These are phyloP conservation scores for Marchantia polymorpha DNA, from an alignment of 225 moss, liverwort and hornwort species.

Conservation along the genomic window DNA sequence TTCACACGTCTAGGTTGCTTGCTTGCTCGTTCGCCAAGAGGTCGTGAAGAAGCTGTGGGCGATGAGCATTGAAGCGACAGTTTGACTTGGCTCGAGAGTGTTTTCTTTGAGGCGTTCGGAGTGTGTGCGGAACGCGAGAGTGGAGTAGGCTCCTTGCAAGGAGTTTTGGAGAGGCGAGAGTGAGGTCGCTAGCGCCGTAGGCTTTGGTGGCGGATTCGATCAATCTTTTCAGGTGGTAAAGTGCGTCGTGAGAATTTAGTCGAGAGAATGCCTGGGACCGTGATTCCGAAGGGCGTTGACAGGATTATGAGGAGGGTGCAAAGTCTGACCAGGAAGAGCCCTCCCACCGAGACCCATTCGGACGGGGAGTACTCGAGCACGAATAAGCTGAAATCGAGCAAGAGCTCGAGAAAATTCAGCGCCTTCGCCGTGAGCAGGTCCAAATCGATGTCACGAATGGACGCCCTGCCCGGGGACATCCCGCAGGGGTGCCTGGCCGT, in stretches of 20 bases:
- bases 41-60: too few relatives aligned
- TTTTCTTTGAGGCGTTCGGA: too few relatives aligned
- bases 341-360: neutral
- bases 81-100: too few relatives aligned
- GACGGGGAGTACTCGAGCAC: neutral
- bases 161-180: too few relatives aligned
- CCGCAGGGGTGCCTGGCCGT: conserved; percentile 54
- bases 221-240: neutral
- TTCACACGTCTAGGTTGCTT: too few relatives aligned
- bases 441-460: conserved; percentile 27
- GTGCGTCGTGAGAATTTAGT: neutral
- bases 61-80: too few relatives aligned
- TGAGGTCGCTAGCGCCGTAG: neutral
- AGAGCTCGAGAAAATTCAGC: conserved; percentile 12
- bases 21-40: too few relatives aligned
- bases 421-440: conserved; percentile 25
- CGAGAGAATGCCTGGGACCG: conserved; percentile 15
- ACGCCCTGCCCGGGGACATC: conserved; percentile 34
- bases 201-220: neutral
- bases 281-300: conserved; percentile 21
- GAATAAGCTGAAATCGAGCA: conserved; percentile 20
- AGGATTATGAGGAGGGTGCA: conserved; percentile 42
- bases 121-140: too few relatives aligned
- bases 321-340: conserved; percentile 24
- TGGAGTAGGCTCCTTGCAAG: too few relatives aligned